These are phyloP conservation scores for Pistacia vera DNA, from an alignment of 345 rosid genomes.

Conservation along the genomic window DNA sequence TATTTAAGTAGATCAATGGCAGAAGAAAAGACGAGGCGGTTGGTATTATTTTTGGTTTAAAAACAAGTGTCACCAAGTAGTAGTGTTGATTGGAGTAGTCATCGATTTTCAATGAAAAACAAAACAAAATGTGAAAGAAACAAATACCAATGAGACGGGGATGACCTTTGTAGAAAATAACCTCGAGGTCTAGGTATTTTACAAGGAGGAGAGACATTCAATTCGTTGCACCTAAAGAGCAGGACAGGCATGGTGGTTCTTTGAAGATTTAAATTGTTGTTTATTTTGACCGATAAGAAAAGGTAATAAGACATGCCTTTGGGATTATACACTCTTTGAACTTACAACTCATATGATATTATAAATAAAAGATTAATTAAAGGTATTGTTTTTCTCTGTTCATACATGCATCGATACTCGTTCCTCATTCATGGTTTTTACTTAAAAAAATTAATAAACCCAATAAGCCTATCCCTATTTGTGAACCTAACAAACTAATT, in stretches of 20 bases:
- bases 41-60: neutral
- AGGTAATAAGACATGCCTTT: slow-evolving; percentile 56
- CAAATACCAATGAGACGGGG: slow-evolving; percentile 23
- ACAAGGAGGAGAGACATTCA: slow-evolving; percentile 6
- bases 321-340: slow-evolving; percentile 42
- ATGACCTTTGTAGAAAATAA: slow-evolving; percentile 7
- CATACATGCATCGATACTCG: slow-evolving; percentile 19
- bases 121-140: neutral
- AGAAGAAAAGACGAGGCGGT: neutral
- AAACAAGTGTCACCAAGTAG: neutral
- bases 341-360: slow-evolving; percentile 13
- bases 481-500: slow-evolving; percentile 11
- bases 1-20: neutral
- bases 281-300: slow-evolving; percentile 36
- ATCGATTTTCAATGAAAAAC: neutral
- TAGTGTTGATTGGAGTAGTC: neutral
- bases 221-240: slow-evolving; percentile 5
- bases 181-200: slow-evolving; percentile 14
- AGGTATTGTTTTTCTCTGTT: slow-evolving; percentile 12
- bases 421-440: neutral
- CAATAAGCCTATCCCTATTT: slow-evolving; percentile 23
- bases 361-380: neutral
- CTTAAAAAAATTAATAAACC: neutral
- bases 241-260: slow-evolving; percentile 33
- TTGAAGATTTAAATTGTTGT: slow-evolving; percentile 18